A percentile compares a stretch with the other conserved stretches of the same genome.
These are phyloP conservation scores for Trichodelitschia bisporula DNA, from an alignment of 495 filamentous ascomycete genomes.

Conservation along the genomic window DNA sequence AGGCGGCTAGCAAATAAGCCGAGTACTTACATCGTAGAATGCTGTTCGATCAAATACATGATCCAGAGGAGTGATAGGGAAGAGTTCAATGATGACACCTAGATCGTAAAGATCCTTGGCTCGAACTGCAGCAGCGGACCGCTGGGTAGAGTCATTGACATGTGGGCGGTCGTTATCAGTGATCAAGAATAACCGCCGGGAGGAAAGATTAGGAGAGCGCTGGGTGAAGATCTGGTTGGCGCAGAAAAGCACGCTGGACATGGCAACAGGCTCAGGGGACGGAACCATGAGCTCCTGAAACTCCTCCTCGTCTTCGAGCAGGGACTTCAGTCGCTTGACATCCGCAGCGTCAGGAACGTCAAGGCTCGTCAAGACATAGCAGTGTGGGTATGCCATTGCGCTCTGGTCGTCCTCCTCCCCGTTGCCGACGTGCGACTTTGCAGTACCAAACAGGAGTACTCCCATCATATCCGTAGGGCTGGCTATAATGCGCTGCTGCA, in stretches of 20 bases:
- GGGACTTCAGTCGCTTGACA: slow-evolving; percentile 47
- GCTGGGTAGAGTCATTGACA: slow-evolving; percentile 36
- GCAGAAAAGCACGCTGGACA: slow-evolving; percentile 83
- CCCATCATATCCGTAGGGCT: slow-evolving; percentile 97
- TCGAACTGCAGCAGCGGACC: slow-evolving; percentile 53
- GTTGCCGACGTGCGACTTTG: slow-evolving; percentile 53
- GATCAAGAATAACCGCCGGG: slow-evolving; percentile 77
- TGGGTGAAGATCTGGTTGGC: slow-evolving; percentile 94
- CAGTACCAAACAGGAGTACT: slow-evolving; percentile 77
- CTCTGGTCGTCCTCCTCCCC: slow-evolving; percentile 37
- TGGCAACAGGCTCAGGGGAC: slow-evolving; percentile 37
- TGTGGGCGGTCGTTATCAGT: slow-evolving; percentile 89
- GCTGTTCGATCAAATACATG: slow-evolving; percentile 60
- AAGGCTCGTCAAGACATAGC: slow-evolving; percentile 76
- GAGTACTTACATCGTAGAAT: slow-evolving; percentile 61
- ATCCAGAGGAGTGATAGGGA: slow-evolving; percentile 56
- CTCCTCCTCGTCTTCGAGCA: slow-evolving; percentile 55
- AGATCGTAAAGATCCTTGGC: slow-evolving; percentile 93
- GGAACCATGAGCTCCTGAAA: slow-evolving; percentile 36
- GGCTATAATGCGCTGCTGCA: slow-evolving; percentile 95
- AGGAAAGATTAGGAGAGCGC: slow-evolving; percentile 82
- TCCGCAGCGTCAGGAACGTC: slow-evolving; percentile 69
- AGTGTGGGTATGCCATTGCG: slow-evolving; percentile 57
- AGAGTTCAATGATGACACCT: slow-evolving; percentile 78
- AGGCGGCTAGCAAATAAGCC: background rate